Base-by-base conservation (phyloP, 495 filamentous ascomycete genomes). In the Penicillium turbatum region DNA sequence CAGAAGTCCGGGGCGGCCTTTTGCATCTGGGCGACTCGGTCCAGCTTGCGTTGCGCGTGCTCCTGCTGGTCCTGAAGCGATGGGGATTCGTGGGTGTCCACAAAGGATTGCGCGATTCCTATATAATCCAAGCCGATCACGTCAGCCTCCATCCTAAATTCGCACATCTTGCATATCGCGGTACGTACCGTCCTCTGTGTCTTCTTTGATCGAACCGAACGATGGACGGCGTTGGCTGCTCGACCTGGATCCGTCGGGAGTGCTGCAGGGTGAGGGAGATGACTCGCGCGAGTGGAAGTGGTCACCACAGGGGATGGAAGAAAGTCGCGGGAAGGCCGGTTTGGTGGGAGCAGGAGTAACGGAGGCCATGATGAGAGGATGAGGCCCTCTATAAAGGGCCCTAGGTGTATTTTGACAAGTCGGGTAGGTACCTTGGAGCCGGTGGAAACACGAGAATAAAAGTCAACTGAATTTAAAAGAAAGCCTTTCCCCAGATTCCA, bases 21-120 rank as follows among this genome's bases (percentile, higher is more conserved):
- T 58, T 72, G 74, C 66, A 70, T 73, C 30, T 61, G 41, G 41
- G 7, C 69, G 42, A 52, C 56, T 29, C 35, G 41, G 15, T 62
- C 57, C 10, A 68, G 71, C 43, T 79, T 79, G 30, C 79, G 76
- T 39, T 64, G 35, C 15, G 9, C 36, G 69, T 63, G 35, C 12
- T 59, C 41, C 70, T 66, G 38, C 7, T 29, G 17, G 19, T 51
- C 49, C 35, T 35, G 30, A 29, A 77, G 68, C 41, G 82, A 81
- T 35, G 81, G 79, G n/a, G 78, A 80, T 53, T 82, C 68, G 60
- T 85, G 84, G 46, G 81, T 82, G 59, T 80, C 79, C 32, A 86
- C 82, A 60, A 91, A 91, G 15, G 80, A 85, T 72, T 91, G 87
- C 42, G 84, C 80, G 48, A 89, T 78, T 54, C 76, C 78, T 80